Evolutionary conservation across 164 flowering plant genomes (phyloP).

Genomic region (Dillenia suffruticosa): DNA sequence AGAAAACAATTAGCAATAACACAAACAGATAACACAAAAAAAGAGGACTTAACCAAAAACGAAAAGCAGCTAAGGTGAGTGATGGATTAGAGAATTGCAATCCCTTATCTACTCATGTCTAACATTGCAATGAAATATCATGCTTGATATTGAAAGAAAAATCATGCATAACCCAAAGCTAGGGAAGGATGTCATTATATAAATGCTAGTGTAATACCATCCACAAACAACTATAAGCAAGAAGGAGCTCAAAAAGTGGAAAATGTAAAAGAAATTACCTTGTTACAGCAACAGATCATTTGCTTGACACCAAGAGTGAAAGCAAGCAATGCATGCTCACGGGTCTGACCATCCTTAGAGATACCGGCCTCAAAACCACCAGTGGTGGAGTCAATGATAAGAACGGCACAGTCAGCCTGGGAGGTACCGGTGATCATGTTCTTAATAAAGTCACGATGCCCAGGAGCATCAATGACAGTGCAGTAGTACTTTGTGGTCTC

Average conservation of each 20-base stretch:
- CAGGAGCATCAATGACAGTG: conserved; percentile 35
- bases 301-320: conserved; percentile 33
- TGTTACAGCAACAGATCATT: conserved; percentile 20
- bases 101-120: too few species aligned
- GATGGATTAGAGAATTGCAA: too few species aligned
- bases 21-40: background rate
- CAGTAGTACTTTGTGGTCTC: conserved; percentile 8
- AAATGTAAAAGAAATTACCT: conserved; percentile 10
- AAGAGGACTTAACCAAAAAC: too few species aligned
- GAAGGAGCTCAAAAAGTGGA: background rate
- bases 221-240: background rate
- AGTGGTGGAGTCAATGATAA: conserved; percentile 37
- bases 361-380: conserved; percentile 11
- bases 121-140: too few species aligned
- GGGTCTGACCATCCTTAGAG: conserved; percentile 35
- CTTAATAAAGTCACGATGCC: conserved; percentile 30
- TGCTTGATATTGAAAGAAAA: too few species aligned
- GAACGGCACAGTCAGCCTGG: conserved; percentile 40
- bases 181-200: too few species aligned
- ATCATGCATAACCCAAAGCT: background rate
- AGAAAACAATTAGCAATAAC: background rate
- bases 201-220: too few species aligned
- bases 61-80: too few species aligned
- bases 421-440: conserved; percentile 30
- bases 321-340: conserved; percentile 30